Evolutionary conservation across 495 filamentous ascomycete species (phyloP), one percentile per base, ranked within the genome.

Genomic region (Oidiodendron maius): DNA sequence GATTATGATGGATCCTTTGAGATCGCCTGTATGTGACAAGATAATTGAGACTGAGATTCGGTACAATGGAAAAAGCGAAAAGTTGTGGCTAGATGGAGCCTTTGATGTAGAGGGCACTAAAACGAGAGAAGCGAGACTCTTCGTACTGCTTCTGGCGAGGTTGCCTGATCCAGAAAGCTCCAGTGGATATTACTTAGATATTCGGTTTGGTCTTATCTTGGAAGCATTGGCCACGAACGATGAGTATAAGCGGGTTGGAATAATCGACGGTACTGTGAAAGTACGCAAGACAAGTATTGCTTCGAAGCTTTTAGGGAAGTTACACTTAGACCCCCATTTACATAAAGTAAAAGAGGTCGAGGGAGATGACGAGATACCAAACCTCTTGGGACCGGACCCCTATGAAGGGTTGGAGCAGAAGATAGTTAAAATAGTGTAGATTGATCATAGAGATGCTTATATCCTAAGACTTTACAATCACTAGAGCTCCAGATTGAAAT

Each of bases 141-240:
- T 32, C 17, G 38, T 21, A n/a, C 13, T 40, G 15, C 15, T 40
- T 12, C 38, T 40, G 23, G 38, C 38, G 3, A n/a, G 38, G 12
- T 21, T 40, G 17, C 38, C 38, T 3, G 20, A 40, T 18, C 38
- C 20, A 13, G 38, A 11, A 21, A 21, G 15, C 15, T 3, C 3
- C 12, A 21, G 20, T 5, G 13, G 2, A 12, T 11, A 18, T 11
- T 40, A 17, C 20, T 2, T 21, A 21, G 38, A 40, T 3, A 40
- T 40, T 40, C 38, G 38, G 4, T 40, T 40, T 21, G 38, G 38
- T 16, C 38, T 40, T 20, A 40, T 40, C 18, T 40, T 40, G 38
- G 38, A 40, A 40, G 20, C 15, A 18, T 4, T 40, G 15, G 38
- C 38, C 38, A 11, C 17, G 4, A 40, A 40, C 4, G n/a, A n/a